These are phyloP conservation scores for Macrophomina phaseolina DNA, from an alignment of 2,329 filamentous ascomycete species.

Conservation along the genomic window DNA sequence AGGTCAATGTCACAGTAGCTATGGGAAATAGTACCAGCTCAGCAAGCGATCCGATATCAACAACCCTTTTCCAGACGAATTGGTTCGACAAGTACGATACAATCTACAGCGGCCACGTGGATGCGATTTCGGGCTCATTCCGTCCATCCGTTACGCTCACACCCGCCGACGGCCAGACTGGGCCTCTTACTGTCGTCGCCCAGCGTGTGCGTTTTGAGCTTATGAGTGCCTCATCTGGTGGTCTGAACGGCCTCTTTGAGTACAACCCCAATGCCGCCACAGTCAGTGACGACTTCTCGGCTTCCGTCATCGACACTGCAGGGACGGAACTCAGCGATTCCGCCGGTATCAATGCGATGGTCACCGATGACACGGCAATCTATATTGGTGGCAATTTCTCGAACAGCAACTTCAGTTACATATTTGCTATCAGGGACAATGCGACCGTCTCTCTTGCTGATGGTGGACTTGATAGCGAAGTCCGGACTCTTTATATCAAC, in stretches of 20 bases:
- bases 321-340: slow-evolving; percentile 70
- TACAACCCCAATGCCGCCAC: slow-evolving; percentile 71
- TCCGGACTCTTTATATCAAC: slow-evolving; percentile 73
- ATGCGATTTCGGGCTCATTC: slow-evolving; percentile 75
- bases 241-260: slow-evolving; percentile 89
- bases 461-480: slow-evolving; percentile 79
- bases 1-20: slow-evolving; percentile 78
- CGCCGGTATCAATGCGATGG: slow-evolving; percentile 74
- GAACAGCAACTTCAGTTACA: slow-evolving; percentile 68
- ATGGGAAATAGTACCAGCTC: slow-evolving; percentile 59
- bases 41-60: slow-evolving; percentile 55
- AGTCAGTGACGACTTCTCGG: slow-evolving; percentile 68
- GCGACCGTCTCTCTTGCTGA: slow-evolving; percentile 67
- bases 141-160: slow-evolving; percentile 79
- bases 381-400: slow-evolving; percentile 89
- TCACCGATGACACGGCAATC: slow-evolving; percentile 62
- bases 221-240: slow-evolving; percentile 74
- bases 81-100: slow-evolving; percentile 96
- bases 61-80: slow-evolving; percentile 84
- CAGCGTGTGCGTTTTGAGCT: slow-evolving; percentile 82
- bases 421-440: slow-evolving; percentile 74
- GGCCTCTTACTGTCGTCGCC: slow-evolving; percentile 80
- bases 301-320: slow-evolving; percentile 77
- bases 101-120: slow-evolving; percentile 84
- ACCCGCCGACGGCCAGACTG: slow-evolving; percentile 67